Percentiles rank a stretch among this genome's conserved stretches.
phyloP scores from a whole-genome alignment of 1,284 basidiomycete genomes.

The Golubevia pallescens region DNA sequence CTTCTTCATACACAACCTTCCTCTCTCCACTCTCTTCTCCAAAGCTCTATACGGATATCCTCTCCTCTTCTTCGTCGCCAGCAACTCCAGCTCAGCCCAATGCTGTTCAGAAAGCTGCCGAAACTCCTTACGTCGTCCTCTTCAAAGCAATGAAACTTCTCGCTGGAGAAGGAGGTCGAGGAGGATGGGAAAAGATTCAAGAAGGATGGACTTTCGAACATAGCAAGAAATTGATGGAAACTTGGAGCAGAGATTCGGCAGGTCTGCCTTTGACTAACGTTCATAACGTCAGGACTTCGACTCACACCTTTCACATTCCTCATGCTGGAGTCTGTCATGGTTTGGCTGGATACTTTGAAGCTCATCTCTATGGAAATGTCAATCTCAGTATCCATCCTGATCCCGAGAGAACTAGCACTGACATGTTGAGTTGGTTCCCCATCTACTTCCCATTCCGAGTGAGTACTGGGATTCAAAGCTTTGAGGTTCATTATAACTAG shows the following conservation, averaged over 20 bases:
- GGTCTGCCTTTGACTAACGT: constrained; percentile 65
- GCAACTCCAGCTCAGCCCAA: constrained; percentile 47
- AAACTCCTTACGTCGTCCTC: constrained; percentile 98
- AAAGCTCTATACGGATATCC: constrained; percentile 73
- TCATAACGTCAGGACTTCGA: constrained; percentile 65
- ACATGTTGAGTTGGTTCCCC: constrained; percentile 99
- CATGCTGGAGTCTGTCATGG: constrained; percentile 94
- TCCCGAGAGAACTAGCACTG: constrained; percentile 75
- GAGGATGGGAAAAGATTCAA: constrained; percentile 77
- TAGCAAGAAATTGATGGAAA: constrained; percentile 17
- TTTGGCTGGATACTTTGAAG: constrained; percentile 97
- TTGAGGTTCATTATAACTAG: not conserved
- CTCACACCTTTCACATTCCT: constrained; percentile 83
- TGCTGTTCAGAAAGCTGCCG: constrained; percentile 71
- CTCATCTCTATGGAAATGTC: constrained; percentile 84
- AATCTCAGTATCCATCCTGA: constrained; percentile 93
- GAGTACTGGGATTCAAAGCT: not conserved
- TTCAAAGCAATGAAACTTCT: constrained; percentile 78
- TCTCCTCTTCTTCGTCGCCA: not conserved
- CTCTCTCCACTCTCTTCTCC: constrained; percentile 90
- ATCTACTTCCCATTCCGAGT: constrained; percentile 80
- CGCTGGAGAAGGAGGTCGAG: constrained; percentile 68
- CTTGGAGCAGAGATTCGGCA: not conserved
- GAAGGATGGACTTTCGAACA: constrained; percentile 98
- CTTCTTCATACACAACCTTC: constrained; percentile 91